A percentile compares a stretch with the other conserved stretches of the same genome.
Conservation (phyloP, 2,329 filamentous ascomycete genomes). For the Fusarium sp. region DNA sequence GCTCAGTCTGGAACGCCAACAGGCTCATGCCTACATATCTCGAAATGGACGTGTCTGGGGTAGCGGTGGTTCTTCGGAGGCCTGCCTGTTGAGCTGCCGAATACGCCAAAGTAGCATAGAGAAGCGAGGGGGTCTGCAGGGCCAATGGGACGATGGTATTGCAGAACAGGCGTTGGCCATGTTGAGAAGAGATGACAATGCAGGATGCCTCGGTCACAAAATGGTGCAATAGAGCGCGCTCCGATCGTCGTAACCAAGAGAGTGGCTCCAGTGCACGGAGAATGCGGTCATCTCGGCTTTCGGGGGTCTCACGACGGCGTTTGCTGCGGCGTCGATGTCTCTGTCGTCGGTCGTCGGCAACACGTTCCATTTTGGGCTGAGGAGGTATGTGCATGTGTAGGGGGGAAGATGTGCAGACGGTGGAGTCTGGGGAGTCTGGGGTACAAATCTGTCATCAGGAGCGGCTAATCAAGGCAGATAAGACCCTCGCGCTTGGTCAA, state of each 20-base stretch:
- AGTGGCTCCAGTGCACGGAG: not conserved
- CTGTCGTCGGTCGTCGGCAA: not conserved
- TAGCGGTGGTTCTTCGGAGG: not conserved
- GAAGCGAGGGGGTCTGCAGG: not conserved
- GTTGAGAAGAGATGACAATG: not conserved
- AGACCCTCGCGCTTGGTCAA: not conserved
- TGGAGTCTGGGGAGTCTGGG: not conserved
- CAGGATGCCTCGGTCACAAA: not conserved
- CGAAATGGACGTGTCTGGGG: not conserved
- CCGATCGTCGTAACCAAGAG: not conserved
- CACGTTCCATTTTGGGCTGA: not conserved
- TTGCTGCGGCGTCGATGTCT: not conserved
- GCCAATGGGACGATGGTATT: constrained; percentile 1
- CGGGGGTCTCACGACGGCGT: not conserved
- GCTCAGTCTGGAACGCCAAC: not conserved
- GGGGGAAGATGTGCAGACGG: not conserved
- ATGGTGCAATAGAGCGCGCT: not conserved
- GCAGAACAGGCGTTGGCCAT: not conserved
- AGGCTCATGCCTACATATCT: constrained; percentile 2
- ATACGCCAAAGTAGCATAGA: not conserved
- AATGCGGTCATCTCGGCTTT: not conserved
- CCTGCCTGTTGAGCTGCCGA: not conserved
- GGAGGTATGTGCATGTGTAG: not conserved
- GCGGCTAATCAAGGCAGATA: constrained; percentile 2
- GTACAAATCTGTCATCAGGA: not conserved